Evolutionary conservation across 2,329 filamentous ascomycete genomes (phyloP), one percentile per base, ranked within the genome.

Genomic region (Exophiala mesophila): DNA sequence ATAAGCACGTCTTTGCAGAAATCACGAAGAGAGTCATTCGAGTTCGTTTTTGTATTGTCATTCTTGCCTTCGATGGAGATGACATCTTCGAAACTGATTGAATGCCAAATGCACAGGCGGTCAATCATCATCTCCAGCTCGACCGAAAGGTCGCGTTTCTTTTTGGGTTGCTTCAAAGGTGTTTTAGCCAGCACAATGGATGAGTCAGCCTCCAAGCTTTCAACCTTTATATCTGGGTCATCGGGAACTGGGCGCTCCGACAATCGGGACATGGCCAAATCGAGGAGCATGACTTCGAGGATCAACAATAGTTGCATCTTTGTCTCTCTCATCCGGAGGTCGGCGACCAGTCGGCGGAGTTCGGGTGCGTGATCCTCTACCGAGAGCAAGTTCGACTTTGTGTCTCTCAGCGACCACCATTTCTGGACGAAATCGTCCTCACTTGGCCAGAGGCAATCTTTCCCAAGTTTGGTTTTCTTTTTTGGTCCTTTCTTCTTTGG

Each of bases 1-100:
- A 72, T 60, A 35, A 73, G 65, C 4, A 73, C 67, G 44, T 73
- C 70, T 1, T 65, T 68, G 52, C 69, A 73, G 45, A 72, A 73
- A 39, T 72, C 69, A 17, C 65, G 66, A 13, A 73, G 58, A n/a
- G 63, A 62, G 47, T 72, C 67, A 26, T 59, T 67, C 15, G 65
- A 59, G n/a, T 45, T 42, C 13, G 24, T 36, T 29, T 21, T 57
- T 53, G 30, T 34, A 17, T 41, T 41, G 7, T 39, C 38, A n/a
- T 33, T 30, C 29, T 26, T 31, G 6, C 15, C 13, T 19, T 31
- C 20, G 19, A 54, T 45, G 12, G 57, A 52, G 17, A 62, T 57
- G 1, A 57, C 47, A 20, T 68, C 67, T 19, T 65, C 65, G 24
- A 63, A 57, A 43, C 60, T 65, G 36, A 73, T 66, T 18, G 68